Conservation (phyloP, 2,329 filamentous ascomycete genomes). For the Nothopassalora personata region DNA sequence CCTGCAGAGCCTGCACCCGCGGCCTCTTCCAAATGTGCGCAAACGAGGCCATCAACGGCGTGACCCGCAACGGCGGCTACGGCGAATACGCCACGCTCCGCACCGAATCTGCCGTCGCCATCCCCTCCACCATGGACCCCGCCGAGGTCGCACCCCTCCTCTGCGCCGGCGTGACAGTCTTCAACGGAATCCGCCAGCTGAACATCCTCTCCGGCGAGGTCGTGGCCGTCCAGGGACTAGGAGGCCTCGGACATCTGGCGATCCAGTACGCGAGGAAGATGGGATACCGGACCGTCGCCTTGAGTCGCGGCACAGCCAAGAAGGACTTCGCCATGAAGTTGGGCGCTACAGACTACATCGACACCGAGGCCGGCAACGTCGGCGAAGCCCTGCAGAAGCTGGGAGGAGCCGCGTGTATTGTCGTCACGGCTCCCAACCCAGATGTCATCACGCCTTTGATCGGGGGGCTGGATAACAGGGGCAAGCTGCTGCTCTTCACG, state of each 20-base stretch:
- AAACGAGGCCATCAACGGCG: conserved; percentile 58
- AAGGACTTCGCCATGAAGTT: conserved; percentile 50
- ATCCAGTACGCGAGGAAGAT: conserved; percentile 50
- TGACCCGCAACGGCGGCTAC: conserved; percentile 61
- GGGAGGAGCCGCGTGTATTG: conserved; percentile 58
- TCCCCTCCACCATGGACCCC: conserved; percentile 45
- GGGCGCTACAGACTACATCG: conserved; percentile 54
- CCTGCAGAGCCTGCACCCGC: conserved; percentile 59
- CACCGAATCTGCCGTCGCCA: conserved; percentile 54
- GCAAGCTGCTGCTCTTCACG: conserved; percentile 58
- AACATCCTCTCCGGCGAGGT: conserved; percentile 40
- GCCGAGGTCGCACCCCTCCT: conserved; percentile 45
- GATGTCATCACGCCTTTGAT: conserved; percentile 51
- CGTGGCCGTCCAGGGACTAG: conserved; percentile 50
- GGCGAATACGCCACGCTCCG: conserved; percentile 56
- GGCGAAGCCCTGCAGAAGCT: conserved; percentile 49
- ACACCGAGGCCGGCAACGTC: conserved; percentile 48
- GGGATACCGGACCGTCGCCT: conserved; percentile 49
- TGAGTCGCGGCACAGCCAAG: conserved; percentile 48
- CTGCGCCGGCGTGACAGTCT: conserved; percentile 49
- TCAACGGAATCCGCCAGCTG: conserved; percentile 49
- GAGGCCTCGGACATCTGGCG: conserved; percentile 46
- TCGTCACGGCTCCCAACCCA: conserved; percentile 59
- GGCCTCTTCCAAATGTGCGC: conserved; percentile 65
- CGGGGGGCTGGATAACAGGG: conserved; percentile 48